Percentiles rank a stretch among this genome's conserved stretches.
These are phyloP conservation scores for Solanum rostratum DNA, from an alignment of 257 asterid species.

Conservation along the genomic window DNA sequence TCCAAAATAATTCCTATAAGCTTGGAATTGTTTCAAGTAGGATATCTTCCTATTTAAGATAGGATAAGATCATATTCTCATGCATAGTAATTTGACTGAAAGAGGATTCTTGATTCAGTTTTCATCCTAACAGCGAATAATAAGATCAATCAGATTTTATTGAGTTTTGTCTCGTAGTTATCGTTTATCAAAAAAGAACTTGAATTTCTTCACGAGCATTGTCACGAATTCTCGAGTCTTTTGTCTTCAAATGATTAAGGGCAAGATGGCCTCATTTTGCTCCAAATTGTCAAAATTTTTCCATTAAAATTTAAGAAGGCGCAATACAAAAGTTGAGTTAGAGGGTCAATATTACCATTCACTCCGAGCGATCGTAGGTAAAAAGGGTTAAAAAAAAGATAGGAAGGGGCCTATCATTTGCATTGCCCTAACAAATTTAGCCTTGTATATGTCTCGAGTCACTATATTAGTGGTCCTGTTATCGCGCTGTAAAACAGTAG, in stretches of 20 bases:
- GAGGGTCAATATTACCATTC: neutral
- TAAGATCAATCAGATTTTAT: no score
- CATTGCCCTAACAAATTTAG: no score
- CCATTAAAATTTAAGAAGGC: neutral
- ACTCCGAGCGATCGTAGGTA: neutral
- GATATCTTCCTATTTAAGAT: neutral
- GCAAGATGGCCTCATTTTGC: neutral
- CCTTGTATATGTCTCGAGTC: neutral
- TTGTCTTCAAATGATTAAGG: neutral
- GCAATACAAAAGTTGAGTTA: neutral
- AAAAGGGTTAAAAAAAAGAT: no score
- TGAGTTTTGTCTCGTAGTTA: no score
- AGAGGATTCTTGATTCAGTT: neutral
- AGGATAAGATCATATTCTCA: neutral
- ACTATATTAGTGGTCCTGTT: neutral
- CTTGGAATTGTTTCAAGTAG: neutral
- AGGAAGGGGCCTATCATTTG: no score
- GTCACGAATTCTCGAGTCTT: neutral
- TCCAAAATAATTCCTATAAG: neutral
- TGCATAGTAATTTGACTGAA: neutral
- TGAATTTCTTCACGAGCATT: neutral
- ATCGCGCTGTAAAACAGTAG: neutral
- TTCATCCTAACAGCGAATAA: neutral
- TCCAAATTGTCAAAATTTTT: neutral
- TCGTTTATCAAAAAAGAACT: neutral